phyloP scores from a whole-genome alignment of 495 filamentous ascomycete species.

The Penicillium nucicola region DNA sequence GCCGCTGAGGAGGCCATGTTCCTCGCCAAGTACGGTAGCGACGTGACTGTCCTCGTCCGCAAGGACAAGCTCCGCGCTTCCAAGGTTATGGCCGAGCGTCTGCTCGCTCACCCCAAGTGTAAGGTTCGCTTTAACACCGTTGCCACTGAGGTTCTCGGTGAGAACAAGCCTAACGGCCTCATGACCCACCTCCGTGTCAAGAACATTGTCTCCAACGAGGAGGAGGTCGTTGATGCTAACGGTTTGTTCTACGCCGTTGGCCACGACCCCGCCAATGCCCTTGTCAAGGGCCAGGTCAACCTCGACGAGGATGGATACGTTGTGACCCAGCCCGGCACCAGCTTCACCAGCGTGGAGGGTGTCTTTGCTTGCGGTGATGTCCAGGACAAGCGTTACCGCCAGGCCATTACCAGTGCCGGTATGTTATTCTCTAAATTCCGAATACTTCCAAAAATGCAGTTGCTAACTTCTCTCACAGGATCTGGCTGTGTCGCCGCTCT shows the following conservation, averaged over 20 bases:
- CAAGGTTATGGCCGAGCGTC: conserved; percentile 86
- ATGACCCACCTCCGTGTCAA: conserved; percentile 83
- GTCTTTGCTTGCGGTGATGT: conserved; percentile 98
- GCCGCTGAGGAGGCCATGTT: conserved; percentile 98
- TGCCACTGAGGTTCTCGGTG: conserved; percentile 77
- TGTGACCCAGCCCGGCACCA: conserved; percentile 82
- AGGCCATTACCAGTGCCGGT: conserved; percentile 98
- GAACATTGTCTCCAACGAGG: conserved; percentile 71
- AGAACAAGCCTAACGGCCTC: conserved; percentile 66
- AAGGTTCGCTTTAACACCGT: conserved; percentile 81
- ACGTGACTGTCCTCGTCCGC: conserved; percentile 91
- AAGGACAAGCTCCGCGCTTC: conserved; percentile 80
- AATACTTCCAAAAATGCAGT: background rate
- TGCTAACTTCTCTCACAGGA: conserved; percentile 47
- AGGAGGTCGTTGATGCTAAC: conserved; percentile 80
- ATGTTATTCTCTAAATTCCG: conserved; percentile 32
- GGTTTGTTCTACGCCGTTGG: conserved; percentile 98
- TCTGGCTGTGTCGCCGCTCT: conserved; percentile 93
- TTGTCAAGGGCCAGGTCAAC: conserved; percentile 85
- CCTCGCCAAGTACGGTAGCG: conserved; percentile 93
- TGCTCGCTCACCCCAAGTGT: conserved; percentile 81
- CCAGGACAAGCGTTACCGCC: conserved; percentile 96
- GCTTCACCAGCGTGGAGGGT: conserved; percentile 81
- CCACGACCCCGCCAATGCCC: conserved; percentile 84
- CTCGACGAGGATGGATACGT: conserved; percentile 88